phyloP scores from a whole-genome alignment of 108 stramenopile species.

The Asterionellopsis glacialis region DNA sequence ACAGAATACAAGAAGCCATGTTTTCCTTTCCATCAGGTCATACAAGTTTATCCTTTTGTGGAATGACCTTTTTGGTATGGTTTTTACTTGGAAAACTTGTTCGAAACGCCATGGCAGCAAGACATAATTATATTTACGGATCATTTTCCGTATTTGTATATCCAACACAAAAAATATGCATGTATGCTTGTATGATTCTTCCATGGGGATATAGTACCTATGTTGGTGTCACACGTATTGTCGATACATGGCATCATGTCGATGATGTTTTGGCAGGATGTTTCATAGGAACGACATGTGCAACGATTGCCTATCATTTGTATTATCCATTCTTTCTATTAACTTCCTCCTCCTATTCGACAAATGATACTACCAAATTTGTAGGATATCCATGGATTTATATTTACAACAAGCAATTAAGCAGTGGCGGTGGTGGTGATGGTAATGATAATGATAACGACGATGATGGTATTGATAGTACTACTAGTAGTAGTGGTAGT shows the following conservation, averaged over 20 bases:
- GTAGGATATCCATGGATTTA: too few species aligned
- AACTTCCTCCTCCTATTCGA: too few species aligned
- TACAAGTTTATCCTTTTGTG: slow-evolving; percentile 55
- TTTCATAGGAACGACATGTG: slow-evolving; percentile 45
- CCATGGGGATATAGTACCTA: slow-evolving; percentile 36
- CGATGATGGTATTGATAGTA: too few species aligned
- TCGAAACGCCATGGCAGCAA: too few species aligned
- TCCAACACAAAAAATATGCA: background rate
- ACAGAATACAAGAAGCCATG: slow-evolving; percentile 53
- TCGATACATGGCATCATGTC: slow-evolving; percentile 85
- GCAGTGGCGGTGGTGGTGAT: too few species aligned
- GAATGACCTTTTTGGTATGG: slow-evolving; percentile 57
- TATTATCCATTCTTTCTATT: background rate
- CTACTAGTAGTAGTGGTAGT: too few species aligned
- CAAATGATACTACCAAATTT: too few species aligned
- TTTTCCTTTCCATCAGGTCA: slow-evolving; percentile 82
- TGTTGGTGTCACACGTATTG: slow-evolving; percentile 40
- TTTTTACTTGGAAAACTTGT: slow-evolving; percentile 50
- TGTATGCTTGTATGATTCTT: background rate
- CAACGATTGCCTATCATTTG: slow-evolving; percentile 54
- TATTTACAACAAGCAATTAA: too few species aligned
- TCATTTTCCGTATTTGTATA: too few species aligned
- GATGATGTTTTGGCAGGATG: slow-evolving; percentile 73
- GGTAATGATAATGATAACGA: too few species aligned
- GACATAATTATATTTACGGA: too few species aligned